phyloP scores from a whole-genome alignment of 768 basidiomycete genomes.

The Tylopilus subfusipes region DNA sequence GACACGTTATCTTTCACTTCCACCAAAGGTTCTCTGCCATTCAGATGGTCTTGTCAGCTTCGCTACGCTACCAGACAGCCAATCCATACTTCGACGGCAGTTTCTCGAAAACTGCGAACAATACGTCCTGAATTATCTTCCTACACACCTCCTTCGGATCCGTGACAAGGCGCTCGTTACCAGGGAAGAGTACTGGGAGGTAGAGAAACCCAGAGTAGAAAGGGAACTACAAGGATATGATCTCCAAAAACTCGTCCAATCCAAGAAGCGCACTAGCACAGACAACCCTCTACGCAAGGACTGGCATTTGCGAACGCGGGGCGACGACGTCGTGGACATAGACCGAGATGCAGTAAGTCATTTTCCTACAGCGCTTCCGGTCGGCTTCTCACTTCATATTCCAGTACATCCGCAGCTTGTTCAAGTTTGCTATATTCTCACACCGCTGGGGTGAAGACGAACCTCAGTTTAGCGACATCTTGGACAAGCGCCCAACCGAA shows the following conservation, averaged over 20 bases:
- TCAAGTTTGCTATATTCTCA: constrained; percentile 20
- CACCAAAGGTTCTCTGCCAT: neutral
- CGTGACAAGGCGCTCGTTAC: constrained; percentile 15
- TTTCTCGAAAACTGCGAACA: constrained; percentile 11
- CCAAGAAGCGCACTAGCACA: neutral
- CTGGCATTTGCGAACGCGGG: neutral
- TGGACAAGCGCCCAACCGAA: neutral
- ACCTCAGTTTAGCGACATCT: constrained; percentile 16
- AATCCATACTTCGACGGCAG: neutral
- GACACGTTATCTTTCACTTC: neutral
- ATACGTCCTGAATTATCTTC: constrained; percentile 20
- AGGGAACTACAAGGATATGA: neutral
- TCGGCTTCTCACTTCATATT: neutral
- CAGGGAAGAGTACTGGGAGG: constrained; percentile 11
- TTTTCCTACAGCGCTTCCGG: neutral
- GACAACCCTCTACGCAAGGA: neutral
- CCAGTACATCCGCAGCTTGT: constrained; percentile 9
- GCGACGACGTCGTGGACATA: neutral
- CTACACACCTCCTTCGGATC: constrained; percentile 15
- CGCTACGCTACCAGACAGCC: neutral
- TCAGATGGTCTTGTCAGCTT: neutral
- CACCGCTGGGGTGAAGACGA: constrained; percentile 23
- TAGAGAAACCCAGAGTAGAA: constrained; percentile 8
- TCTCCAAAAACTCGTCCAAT: neutral
- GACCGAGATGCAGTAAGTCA: constrained; percentile 1